phyloP scores from a whole-genome alignment of 2,329 filamentous ascomycete genomes.

The Sporothrix phasma region DNA sequence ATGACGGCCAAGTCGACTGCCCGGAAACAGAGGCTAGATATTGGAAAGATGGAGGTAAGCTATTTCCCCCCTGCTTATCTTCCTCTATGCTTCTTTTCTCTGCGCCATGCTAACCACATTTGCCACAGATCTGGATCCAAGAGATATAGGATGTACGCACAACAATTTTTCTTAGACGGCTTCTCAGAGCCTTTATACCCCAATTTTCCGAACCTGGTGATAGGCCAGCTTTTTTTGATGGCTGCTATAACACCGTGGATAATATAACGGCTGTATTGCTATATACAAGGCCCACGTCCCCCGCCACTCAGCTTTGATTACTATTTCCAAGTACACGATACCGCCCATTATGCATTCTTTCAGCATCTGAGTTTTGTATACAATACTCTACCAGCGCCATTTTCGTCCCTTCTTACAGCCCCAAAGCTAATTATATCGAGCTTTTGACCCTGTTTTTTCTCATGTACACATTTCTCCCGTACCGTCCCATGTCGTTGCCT shows the following conservation, averaged over 20 bases:
- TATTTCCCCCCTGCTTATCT: neutral
- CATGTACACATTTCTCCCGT: neutral
- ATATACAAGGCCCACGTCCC: neutral
- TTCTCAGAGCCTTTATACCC: neutral
- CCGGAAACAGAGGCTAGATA: constrained; percentile 63
- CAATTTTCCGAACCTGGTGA: neutral
- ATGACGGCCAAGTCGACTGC: constrained; percentile 57
- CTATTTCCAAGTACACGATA: neutral
- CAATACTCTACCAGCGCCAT: neutral
- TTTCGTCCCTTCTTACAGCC: neutral
- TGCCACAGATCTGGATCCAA: constrained; percentile 27
- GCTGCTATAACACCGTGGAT: neutral
- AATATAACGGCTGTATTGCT: neutral
- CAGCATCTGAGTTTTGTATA: neutral
- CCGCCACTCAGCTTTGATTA: neutral
- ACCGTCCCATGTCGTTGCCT: neutral
- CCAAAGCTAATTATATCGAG: neutral
- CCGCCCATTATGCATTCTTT: neutral
- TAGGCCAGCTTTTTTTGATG: neutral
- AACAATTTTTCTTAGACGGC: constrained; percentile 2
- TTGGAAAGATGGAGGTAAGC: constrained; percentile 92
- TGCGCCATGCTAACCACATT: constrained; percentile 19
- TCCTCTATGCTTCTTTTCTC: neutral
- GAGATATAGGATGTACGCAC: constrained; percentile 21
- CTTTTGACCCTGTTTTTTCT: neutral